Evolutionary conservation across 2,329 filamentous ascomycete species (phyloP).

Genomic region (Teratosphaeria viscida): DNA sequence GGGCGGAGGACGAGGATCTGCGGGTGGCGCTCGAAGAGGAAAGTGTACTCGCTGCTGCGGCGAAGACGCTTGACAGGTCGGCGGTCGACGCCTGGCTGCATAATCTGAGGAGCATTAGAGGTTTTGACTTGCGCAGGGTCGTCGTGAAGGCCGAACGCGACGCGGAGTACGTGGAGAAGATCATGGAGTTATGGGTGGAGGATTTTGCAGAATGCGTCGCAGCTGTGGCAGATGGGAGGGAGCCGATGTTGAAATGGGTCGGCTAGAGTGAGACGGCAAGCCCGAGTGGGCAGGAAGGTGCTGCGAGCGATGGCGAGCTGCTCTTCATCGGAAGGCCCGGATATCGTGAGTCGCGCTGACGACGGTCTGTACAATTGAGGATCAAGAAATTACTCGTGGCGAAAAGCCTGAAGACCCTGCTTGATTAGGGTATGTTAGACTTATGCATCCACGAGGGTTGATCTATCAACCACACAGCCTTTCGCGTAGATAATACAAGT

Average conservation of each 20-base stretch:
- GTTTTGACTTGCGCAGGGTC: background rate
- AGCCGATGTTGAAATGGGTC: background rate
- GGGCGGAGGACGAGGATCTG: background rate
- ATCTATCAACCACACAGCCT: too few species aligned
- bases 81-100: background rate
- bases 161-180: background rate
- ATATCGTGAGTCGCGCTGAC: too few species aligned
- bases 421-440: too few species aligned
- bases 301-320: background rate
- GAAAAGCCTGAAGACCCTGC: too few species aligned
- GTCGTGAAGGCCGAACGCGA: background rate
- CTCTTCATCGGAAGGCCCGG: too few species aligned
- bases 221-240: background rate
- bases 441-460: too few species aligned
- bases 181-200: background rate
- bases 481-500: too few species aligned
- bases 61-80: background rate
- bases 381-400: too few species aligned
- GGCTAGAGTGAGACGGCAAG: background rate
- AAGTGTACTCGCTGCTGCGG: background rate
- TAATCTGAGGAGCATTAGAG: background rate
- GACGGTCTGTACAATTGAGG: too few species aligned
- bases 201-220: background rate
- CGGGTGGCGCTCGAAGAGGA: background rate
- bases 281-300: too few species aligned